These are phyloP conservation scores for Acrocalymma vagum DNA, from an alignment of 2,329 filamentous ascomycete genomes.

Conservation along the genomic window DNA sequence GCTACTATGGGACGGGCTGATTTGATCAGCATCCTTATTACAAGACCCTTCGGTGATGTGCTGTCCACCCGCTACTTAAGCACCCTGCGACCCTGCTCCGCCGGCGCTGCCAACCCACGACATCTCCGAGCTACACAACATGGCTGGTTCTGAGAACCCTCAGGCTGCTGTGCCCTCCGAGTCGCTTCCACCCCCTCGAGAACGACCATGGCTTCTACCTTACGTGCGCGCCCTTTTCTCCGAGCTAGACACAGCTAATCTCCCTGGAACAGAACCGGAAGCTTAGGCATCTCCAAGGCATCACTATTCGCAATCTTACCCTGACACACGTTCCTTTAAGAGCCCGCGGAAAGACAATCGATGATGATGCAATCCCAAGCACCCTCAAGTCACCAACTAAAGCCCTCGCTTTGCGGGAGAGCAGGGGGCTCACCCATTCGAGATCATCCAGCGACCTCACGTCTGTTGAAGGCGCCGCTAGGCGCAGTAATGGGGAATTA, in stretches of 20 bases:
- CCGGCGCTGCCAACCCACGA: constrained; percentile 3
- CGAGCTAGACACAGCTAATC: constrained; percentile 1
- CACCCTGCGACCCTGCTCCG: constrained; percentile 1
- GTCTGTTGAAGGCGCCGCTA: constrained; percentile 33
- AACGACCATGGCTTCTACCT: constrained; percentile 49
- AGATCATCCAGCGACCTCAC: constrained; percentile 66
- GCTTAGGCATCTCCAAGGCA: constrained; percentile 84
- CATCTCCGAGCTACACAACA: constrained; percentile 26
- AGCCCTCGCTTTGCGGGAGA: constrained; percentile 63
- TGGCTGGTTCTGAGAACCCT: constrained; percentile 27
- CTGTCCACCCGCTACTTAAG: neutral
- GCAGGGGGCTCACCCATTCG: constrained; percentile 62
- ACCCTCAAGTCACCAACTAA: constrained; percentile 73
- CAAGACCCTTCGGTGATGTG: too few species aligned
- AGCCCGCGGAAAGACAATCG: constrained; percentile 69
- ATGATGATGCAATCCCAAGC: constrained; percentile 78
- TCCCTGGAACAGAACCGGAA: constrained; percentile 74
- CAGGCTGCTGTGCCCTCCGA: constrained; percentile 18
- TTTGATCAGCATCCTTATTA: too few species aligned
- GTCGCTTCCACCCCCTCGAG: constrained; percentile 29
- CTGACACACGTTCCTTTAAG: constrained; percentile 65
- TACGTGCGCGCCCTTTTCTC: constrained; percentile 30
- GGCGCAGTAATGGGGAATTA: constrained; percentile 31
- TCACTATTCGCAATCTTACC: constrained; percentile 86
- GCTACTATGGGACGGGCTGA: too few species aligned